Evolutionary conservation across 805 yeast species (phyloP), one percentile per base, ranked within the genome.

Genomic region (Hanseniaspora taiwanica): DNA sequence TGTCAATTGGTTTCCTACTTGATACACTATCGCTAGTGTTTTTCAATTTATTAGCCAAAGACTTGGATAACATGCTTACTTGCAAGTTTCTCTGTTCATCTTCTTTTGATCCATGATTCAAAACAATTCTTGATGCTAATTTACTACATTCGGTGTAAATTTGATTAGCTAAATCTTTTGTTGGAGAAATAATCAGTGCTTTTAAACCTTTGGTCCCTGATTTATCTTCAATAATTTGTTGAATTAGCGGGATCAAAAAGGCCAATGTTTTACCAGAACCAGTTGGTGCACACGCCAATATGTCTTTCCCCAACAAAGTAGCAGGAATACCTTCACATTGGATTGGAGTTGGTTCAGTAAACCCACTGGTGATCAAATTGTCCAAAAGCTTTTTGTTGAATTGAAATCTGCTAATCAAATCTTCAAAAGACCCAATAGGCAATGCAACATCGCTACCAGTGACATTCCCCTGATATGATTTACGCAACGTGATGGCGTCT

Each of bases 181-280:
- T 91, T 23, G 99, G 99, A 0, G 96, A 78, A 9, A 91, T 72
- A 7, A 91, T 74, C 39, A 91, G 62, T 1, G 94, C 93, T 48
- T 81, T 68, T 8, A 83, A 65, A 1, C 81, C 82, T 12, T 37
- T 37, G 21, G 33, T 27, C 13, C 25, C 29, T 21, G 46, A 38
- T 10, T 49, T 54, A 23, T 52, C 50, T 21, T 48, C 45, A 13
- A 62, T 52, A 3, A 71, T 56, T 42, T 63, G 62, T 35, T 83
- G 91, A 17, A 91, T 60, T 50, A 89, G 51, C 3, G 99, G 98
- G 14, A 86, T 73, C 42, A 83, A 63, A 55, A 81, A 91, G 23
- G 96, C 94, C 37, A 91, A 65, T 0, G 98, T 91, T 57, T 91
- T 91, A 67, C 98, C 98, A 4, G 96, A 85, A 50, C 98, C 98